Evolutionary conservation across 768 basidiomycete species (phyloP).

Genomic region (Asterophora lycoperdoides): DNA sequence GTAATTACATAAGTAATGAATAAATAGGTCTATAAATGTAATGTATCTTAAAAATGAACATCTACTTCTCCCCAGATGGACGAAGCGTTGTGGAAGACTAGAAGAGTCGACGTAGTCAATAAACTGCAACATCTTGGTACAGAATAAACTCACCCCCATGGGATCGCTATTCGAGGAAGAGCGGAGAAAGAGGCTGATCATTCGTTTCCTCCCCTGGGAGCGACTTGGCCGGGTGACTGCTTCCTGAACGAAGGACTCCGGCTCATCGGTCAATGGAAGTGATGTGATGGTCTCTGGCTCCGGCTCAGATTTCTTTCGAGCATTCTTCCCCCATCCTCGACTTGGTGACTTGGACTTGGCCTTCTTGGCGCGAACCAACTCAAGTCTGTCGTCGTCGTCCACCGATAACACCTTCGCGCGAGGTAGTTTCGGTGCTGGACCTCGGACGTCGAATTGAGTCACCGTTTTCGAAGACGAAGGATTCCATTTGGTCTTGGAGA

Average conservation of each 20-base stretch:
- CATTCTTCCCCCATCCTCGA: conserved; percentile 23
- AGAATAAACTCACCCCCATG: conserved; percentile 15
- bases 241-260: conserved; percentile 29
- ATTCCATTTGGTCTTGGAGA: conserved; percentile 74
- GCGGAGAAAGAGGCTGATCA: conserved; percentile 31
- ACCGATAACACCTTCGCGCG: conserved; percentile 19
- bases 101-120: not conserved
- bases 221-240: conserved; percentile 11
- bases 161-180: conserved; percentile 18
- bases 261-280: conserved; percentile 36
- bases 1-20: not conserved
- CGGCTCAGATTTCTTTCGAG: conserved; percentile 24
- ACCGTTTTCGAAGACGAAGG: conserved; percentile 38
- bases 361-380: conserved; percentile 3
- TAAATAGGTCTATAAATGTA: conserved; percentile 4
- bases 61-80: conserved; percentile 5
- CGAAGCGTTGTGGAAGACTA: conserved; percentile 13
- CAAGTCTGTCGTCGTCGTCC: conserved; percentile 15
- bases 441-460: conserved; percentile 28
- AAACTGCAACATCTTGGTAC: not conserved
- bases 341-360: conserved; percentile 16
- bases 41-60: not conserved
- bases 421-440: conserved; percentile 27
- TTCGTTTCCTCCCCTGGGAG: conserved; percentile 23
- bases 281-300: conserved; percentile 24